Evolutionary conservation across 305 asterid genomes (phyloP), one percentile per base, ranked within the genome.

Genomic region (Coffea humblotiana): DNA sequence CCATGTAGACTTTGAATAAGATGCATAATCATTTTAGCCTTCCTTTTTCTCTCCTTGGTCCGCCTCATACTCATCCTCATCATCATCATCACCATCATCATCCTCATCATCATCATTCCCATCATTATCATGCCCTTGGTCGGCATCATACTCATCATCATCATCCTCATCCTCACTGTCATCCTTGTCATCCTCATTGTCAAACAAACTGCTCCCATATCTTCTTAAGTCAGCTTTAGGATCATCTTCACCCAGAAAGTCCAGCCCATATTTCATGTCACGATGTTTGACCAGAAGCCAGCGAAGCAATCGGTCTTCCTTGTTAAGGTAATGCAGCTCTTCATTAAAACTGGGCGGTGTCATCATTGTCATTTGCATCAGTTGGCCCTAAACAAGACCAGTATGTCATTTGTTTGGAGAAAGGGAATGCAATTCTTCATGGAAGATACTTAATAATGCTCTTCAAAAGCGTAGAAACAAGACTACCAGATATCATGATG

Each of bases 281-380:
- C 97, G 90, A 82, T 94, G 91, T 86, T 92, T 91, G 63, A 92
- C 82, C 83, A 92, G 82, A 87, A 92, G 91, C 98, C 98, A 94
- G 66, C 97, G 95, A 37, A 94, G 90, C 79, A 94, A 77, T 25
- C 94, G 86, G 83, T 94, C 98, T 81, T 94, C 97, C 89, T 91
- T 91, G 93, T 88, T 92, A 70, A 94, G 89, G 91, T 94, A 93
- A 56, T 73, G 82, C 84, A 90, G 91, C 89, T 94, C 97, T 2
- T 72, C 80, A 88, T 90, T 91, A 45, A 94, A 89, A 84, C 87
- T 90, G 79, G 98, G 96, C 5, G 98, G 95, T 63, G 98, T 85
- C 97, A 94, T 94, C 96, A 94, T 82, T 21, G 93, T 91, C 95
- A 94, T 85, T 87, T 94, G 97, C 87, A 88, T 79, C 85, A 92